Percentiles rank a stretch among this genome's conserved stretches.
These are phyloP conservation scores for Lodderomyces orthopsilosis DNA, from an alignment of 1,139 yeast genomes.

Conservation along the genomic window DNA sequence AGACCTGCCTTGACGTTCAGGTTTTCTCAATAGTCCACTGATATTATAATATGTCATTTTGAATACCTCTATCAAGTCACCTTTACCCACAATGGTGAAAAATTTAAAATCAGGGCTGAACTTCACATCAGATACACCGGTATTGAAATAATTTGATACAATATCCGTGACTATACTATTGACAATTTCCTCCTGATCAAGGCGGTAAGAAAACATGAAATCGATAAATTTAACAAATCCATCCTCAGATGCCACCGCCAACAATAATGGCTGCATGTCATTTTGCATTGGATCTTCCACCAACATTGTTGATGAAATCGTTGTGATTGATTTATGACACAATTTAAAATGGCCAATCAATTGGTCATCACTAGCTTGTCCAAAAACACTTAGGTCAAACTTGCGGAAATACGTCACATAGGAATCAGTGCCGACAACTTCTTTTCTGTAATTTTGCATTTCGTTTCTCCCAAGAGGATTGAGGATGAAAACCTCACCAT, in stretches of 20 bases:
- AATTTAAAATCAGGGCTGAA: slow-evolving; percentile 69
- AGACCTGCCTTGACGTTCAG: slow-evolving; percentile 24
- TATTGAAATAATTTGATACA: slow-evolving; percentile 62
- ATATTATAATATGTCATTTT: slow-evolving; percentile 44
- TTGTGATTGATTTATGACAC: slow-evolving; percentile 53
- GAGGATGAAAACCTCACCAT: slow-evolving; percentile 40
- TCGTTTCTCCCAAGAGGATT: slow-evolving; percentile 23
- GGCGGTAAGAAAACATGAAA: slow-evolving; percentile 26
- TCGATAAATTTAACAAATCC: slow-evolving; percentile 64
- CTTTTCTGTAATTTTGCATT: slow-evolving; percentile 21
- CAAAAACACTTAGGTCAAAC: slow-evolving; percentile 36
- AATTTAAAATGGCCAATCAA: slow-evolving; percentile 58
- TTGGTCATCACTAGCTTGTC: slow-evolving; percentile 10
- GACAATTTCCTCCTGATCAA: slow-evolving; percentile 18
- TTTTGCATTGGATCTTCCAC: slow-evolving; percentile 11
- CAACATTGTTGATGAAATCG: slow-evolving; percentile 26
- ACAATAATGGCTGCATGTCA: slow-evolving; percentile 40
- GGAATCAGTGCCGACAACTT: slow-evolving; percentile 32
- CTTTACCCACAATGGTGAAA: slow-evolving; percentile 55
- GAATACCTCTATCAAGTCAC: slow-evolving; percentile 57
- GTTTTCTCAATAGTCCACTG: slow-evolving; percentile 28
- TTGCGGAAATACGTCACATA: slow-evolving; percentile 39
- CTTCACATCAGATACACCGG: slow-evolving; percentile 56
- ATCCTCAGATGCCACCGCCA: slow-evolving; percentile 62
- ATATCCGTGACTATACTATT: slow-evolving; percentile 47